A percentile compares a stretch with the other conserved stretches of the same genome.
These are phyloP conservation scores for Ceratorhiza oryzae-sativae DNA, from an alignment of 1,284 basidiomycete genomes.

Conservation along the genomic window DNA sequence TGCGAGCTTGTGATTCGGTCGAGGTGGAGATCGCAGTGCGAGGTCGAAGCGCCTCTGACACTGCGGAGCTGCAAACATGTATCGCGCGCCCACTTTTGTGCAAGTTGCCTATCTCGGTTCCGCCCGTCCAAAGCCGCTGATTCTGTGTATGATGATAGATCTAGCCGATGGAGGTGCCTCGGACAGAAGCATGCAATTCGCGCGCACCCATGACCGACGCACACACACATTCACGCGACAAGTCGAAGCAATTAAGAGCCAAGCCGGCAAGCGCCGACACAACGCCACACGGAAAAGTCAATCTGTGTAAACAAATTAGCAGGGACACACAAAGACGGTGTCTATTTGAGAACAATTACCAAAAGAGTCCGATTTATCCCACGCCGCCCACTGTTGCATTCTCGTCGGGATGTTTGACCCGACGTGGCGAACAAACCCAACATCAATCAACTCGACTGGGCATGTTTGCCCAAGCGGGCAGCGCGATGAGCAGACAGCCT, in stretches of 20 bases:
- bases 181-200: not conserved
- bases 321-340: not conserved
- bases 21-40: not conserved
- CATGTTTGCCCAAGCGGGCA: no score
- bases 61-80: not conserved
- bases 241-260: not conserved
- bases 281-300: not conserved
- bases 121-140: not conserved
- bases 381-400: not conserved
- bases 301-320: not conserved
- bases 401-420: not conserved
- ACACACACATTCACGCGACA: not conserved
- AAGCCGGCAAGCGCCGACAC: not conserved
- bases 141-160: not conserved
- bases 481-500: not conserved
- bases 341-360: not conserved
- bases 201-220: not conserved
- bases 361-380: not conserved
- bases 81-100: not conserved
- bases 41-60: not conserved
- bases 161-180: not conserved
- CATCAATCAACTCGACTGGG: no score
- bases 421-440: not conserved
- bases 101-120: not conserved
- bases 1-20: not conserved